A percentile compares a stretch with the other conserved stretches of the same genome.
phyloP scores from a whole-genome alignment of 768 basidiomycete genomes.

The Bullera alba region DNA sequence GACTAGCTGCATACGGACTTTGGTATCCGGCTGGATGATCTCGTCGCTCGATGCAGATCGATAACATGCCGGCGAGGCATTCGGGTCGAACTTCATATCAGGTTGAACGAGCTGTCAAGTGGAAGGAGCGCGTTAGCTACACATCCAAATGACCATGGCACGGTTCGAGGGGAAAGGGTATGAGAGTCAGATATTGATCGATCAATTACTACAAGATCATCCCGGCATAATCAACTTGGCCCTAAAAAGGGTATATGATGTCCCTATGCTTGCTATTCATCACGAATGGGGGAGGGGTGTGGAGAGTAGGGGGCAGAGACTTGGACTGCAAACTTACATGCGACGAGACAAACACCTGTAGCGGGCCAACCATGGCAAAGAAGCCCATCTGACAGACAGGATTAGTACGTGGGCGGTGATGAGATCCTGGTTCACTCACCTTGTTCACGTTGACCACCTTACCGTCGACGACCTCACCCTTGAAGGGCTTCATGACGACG shows the following conservation, averaged over 20 bases:
- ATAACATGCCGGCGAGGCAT: constrained; percentile 93
- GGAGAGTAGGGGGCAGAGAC: neutral
- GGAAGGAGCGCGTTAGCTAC: neutral
- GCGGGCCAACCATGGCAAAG: constrained; percentile 90
- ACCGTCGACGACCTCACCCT: constrained; percentile 95
- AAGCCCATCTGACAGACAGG: constrained; percentile 78
- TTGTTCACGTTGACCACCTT: constrained; percentile 93
- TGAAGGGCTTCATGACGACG: constrained; percentile 99
- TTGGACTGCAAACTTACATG: constrained; percentile 56
- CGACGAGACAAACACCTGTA: constrained; percentile 90
- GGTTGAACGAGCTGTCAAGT: constrained; percentile 74
- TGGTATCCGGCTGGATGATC: constrained; percentile 87
- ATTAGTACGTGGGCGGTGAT: neutral
- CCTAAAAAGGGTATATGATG: constrained; percentile 36
- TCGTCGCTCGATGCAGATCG: constrained; percentile 56
- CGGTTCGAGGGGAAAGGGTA: neutral
- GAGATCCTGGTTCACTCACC: constrained; percentile 50
- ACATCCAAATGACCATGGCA: neutral
- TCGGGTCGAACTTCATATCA: constrained; percentile 90
- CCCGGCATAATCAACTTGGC: constrained; percentile 46
- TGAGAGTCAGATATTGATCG: constrained; percentile 40
- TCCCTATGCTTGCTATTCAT: constrained; percentile 48
- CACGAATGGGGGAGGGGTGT: constrained; percentile 19
- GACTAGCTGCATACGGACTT: constrained; percentile 91
- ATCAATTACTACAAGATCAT: constrained; percentile 48